Evolutionary conservation across 345 rosid species (phyloP).

Genomic region (Pelargonium nanum): DNA sequence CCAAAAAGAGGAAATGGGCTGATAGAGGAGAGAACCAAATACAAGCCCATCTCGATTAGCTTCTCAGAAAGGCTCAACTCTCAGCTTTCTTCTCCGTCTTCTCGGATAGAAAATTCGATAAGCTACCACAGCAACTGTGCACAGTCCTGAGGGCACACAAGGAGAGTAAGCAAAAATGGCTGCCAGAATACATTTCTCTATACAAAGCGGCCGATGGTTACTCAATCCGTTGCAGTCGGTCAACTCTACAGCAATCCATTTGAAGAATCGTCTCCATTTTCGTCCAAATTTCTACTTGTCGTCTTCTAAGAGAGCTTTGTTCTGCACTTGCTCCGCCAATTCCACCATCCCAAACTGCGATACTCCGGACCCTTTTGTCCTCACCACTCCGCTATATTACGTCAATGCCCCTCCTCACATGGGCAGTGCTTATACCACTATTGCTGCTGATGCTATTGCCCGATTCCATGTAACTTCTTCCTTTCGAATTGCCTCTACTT

Average conservation of each 20-base stretch:
- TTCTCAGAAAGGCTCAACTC: no score
- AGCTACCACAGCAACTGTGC: no score
- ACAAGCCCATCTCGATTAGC: no score
- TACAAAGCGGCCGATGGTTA: slow-evolving; percentile 45
- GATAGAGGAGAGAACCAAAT: no score
- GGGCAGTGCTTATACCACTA: slow-evolving; percentile 98
- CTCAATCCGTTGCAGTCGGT: slow-evolving; percentile 35
- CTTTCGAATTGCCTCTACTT: background rate
- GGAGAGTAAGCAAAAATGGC: slow-evolving; percentile 34
- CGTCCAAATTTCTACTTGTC: slow-evolving; percentile 25
- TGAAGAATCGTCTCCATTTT: slow-evolving; percentile 29
- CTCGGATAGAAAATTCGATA: no score
- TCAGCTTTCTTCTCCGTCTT: no score
- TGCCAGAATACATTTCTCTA: slow-evolving; percentile 46
- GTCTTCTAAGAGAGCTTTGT: slow-evolving; percentile 29
- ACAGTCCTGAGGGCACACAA: no score
- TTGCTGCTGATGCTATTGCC: slow-evolving; percentile 89
- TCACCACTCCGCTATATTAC: slow-evolving; percentile 93
- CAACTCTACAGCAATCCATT: slow-evolving; percentile 25
- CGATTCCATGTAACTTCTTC: slow-evolving; percentile 64
- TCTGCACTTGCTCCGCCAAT: slow-evolving; percentile 34
- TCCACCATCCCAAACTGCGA: slow-evolving; percentile 10
- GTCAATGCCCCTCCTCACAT: slow-evolving; percentile 99
- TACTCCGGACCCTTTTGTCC: slow-evolving; percentile 44
- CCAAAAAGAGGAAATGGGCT: no score